Evolutionary conservation across 768 basidiomycete genomes (phyloP), one percentile per base, ranked within the genome.

Genomic region (Serendipita sp.): DNA sequence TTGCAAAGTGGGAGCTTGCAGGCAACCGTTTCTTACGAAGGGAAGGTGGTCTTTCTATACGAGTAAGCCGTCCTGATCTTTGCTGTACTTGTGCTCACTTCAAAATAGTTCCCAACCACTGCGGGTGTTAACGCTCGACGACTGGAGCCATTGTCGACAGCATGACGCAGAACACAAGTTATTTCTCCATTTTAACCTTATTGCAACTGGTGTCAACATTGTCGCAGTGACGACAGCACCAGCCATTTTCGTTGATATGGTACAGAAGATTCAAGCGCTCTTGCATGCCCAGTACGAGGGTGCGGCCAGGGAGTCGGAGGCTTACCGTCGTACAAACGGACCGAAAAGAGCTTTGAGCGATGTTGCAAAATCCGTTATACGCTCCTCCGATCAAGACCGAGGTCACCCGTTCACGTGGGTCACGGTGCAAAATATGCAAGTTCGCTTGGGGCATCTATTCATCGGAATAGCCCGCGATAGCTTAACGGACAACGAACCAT

Each of bases 321-420:
- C 85, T 1, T 93, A 89, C 78, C 79, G 86, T 28, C 79, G 80
- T n/a, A 83, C 83, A 13, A 81, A 81, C n/a, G 76, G 79, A 3
- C 85, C 86, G 3, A 85, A 85, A 62, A 91, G 90, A 68, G 85
- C 90, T 1, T 76, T 93, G 15, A 89, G 88, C 1, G 83, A 86
- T 11, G 89, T 92, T n/a, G 90, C 91, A 1, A 83, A 88, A 67
- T 88, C 89, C 35, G 88, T 91, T 83, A 73, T 92, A 44, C 77
- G 81, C 88, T 0, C 87, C 90, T 32, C 81, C 83, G 46, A 83
- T 76, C 47, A 81, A 68, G 88, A 89, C 73, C 78, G 79, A 13
- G 86, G 86, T 65, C 73, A 75, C 7, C 80, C 76, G 1, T 72
- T 87, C 5, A 80, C 80, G 3, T 84, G 85, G 67, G 74, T 80